Percentiles rank a stretch among this genome's conserved stretches.
These are phyloP conservation scores for Suhomyces sp. DNA, from an alignment of 805 yeast genomes.

Conservation along the genomic window DNA sequence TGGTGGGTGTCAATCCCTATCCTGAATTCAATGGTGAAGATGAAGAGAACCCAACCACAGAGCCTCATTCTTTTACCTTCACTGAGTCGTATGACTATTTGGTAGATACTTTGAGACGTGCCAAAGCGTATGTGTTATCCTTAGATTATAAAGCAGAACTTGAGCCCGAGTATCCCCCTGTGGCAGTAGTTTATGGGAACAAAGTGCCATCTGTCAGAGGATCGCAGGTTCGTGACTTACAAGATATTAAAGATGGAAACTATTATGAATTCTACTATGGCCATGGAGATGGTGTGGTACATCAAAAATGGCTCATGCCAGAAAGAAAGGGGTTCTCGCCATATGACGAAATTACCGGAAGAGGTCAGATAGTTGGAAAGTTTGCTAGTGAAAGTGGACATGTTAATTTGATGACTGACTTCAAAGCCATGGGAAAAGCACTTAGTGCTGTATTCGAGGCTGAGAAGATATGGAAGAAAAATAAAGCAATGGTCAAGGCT, in stretches of 20 bases:
- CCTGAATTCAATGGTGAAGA: background rate
- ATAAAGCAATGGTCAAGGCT: no score
- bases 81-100: conserved; percentile 68
- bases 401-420: conserved; percentile 74
- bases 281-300: conserved; percentile 92
- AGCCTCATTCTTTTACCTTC: conserved; percentile 33
- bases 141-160: conserved; percentile 53
- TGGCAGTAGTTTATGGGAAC: conserved; percentile 80
- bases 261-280: conserved; percentile 80
- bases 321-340: conserved; percentile 59
- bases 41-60: conserved; percentile 10
- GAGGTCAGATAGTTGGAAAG: conserved; percentile 62
- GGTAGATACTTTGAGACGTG: conserved; percentile 54
- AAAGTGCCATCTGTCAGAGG: conserved; percentile 84
- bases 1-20: no score
- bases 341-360: conserved; percentile 28
- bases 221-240: conserved; percentile 58
- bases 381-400: conserved; percentile 70
- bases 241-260: conserved; percentile 68
- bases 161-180: conserved; percentile 65
- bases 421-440: conserved; percentile 70
- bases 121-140: conserved; percentile 57
- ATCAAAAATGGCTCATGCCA: conserved; percentile 81
- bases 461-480: conserved; percentile 44
- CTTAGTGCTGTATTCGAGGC: conserved; percentile 59